A percentile compares a stretch with the other conserved stretches of the same genome.
Evolutionary conservation across 495 filamentous ascomycete species (phyloP).

Genomic region (Daldinia grandis): DNA sequence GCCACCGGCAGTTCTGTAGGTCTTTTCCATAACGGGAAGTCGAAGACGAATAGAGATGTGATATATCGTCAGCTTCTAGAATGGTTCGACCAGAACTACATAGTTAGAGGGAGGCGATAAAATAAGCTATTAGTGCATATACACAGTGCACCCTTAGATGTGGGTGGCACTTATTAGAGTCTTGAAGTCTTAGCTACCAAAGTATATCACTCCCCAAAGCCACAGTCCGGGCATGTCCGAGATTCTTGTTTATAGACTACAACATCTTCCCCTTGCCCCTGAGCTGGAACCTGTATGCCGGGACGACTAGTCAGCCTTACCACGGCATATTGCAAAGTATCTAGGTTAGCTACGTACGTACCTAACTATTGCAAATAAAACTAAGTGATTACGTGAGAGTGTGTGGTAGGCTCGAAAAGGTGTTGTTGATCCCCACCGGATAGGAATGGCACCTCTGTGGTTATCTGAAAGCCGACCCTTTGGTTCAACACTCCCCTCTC

Average conservation of each 20-base stretch:
- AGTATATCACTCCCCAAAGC: constrained; percentile 1
- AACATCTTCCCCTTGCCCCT: not conserved
- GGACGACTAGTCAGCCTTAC: constrained; percentile 29
- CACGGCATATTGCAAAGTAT: constrained; percentile 2
- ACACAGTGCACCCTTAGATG: not conserved
- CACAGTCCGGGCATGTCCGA: constrained; percentile 16
- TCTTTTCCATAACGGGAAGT: constrained; percentile 20
- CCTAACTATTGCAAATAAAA: constrained; percentile 19
- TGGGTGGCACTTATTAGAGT: not conserved
- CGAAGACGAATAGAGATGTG: constrained; percentile 6
- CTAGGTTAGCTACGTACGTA: constrained; percentile 1
- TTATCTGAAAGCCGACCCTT: constrained; percentile 4
- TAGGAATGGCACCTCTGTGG: not conserved
- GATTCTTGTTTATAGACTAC: constrained; percentile 1
- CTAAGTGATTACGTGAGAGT: constrained; percentile 39
- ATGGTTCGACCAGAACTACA: constrained; percentile 10
- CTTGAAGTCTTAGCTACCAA: not conserved
- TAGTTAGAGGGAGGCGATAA: not conserved
- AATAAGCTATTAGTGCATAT: constrained; percentile 13
- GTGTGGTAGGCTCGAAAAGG: not conserved
- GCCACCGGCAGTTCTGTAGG: constrained; percentile 17
- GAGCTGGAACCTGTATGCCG: constrained; percentile 1
- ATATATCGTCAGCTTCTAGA: constrained; percentile 31
- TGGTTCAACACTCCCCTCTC: constrained; percentile 6
- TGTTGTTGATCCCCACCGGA: constrained; percentile 27